phyloP scores from a whole-genome alignment of 352 stramenopile genomes.

The Phytophthora constricta region DNA sequence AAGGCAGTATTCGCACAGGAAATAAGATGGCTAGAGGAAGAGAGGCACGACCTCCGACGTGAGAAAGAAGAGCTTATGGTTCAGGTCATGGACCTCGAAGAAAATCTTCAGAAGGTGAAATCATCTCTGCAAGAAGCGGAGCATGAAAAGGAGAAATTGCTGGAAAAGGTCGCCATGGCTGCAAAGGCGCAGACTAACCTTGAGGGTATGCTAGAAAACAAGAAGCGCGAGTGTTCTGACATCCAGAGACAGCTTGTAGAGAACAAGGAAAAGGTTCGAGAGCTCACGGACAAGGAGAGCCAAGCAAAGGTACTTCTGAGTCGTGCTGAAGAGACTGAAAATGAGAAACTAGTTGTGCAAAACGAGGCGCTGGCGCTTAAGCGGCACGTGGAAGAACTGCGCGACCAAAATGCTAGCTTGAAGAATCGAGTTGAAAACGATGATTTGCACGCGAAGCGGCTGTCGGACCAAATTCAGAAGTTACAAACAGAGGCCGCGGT shows the following conservation, averaged over 20 bases:
- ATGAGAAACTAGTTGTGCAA: slow-evolving; percentile 69
- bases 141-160: slow-evolving; percentile 58
- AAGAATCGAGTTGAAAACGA: slow-evolving; percentile 61
- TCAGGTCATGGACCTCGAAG: slow-evolving; percentile 65
- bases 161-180: slow-evolving; percentile 41
- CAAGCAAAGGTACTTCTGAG: slow-evolving; percentile 48
- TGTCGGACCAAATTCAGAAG: slow-evolving; percentile 60
- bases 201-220: slow-evolving; percentile 55
- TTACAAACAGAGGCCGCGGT: slow-evolving; percentile 50
- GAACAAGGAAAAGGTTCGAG: slow-evolving; percentile 57
- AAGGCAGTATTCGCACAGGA: slow-evolving; percentile 61
- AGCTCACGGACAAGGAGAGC: slow-evolving; percentile 45
- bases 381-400: slow-evolving; percentile 68
- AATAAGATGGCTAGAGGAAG: slow-evolving; percentile 79
- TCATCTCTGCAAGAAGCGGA: slow-evolving; percentile 40
- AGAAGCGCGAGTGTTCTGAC: slow-evolving; percentile 57
- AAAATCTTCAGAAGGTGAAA: slow-evolving; percentile 57
- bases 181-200: slow-evolving; percentile 50
- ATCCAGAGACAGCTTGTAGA: slow-evolving; percentile 51
- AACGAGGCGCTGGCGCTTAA: slow-evolving; percentile 65
- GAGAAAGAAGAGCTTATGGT: slow-evolving; percentile 64
- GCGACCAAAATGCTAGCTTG: slow-evolving; percentile 66
- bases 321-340: slow-evolving; percentile 65
- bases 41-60: slow-evolving; percentile 58
- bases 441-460: slow-evolving; percentile 46